A percentile compares a stretch with the other conserved stretches of the same genome.
Evolutionary conservation across 768 basidiomycete genomes (phyloP).

Genomic region (Russula earlei): DNA sequence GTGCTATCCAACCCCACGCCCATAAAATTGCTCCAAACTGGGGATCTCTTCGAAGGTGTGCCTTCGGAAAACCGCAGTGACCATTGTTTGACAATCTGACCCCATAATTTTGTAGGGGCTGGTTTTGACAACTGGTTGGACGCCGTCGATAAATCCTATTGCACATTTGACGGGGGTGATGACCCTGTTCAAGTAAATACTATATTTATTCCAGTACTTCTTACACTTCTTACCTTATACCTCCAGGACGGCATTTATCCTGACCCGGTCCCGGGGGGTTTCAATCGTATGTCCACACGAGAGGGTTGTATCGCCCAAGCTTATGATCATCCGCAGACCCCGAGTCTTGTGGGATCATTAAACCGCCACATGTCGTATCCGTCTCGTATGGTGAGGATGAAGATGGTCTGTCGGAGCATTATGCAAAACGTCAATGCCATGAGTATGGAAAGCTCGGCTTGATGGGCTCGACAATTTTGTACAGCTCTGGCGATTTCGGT

Average conservation of each 20-base stretch:
- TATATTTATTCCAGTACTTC: not conserved
- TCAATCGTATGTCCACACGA: conserved; percentile 25
- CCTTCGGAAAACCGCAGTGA: not conserved
- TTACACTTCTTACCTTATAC: not conserved
- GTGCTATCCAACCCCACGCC: conserved; percentile 33
- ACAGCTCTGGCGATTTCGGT: conserved; percentile 37
- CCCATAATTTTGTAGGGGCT: conserved; percentile 1
- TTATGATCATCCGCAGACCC: conserved; percentile 18
- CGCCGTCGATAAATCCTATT: conserved; percentile 14
- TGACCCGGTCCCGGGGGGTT: conserved; percentile 27
- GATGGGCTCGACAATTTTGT: conserved; percentile 35
- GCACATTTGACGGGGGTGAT: conserved; percentile 13
- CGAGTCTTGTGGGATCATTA: conserved; percentile 31
- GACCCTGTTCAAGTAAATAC: not conserved
- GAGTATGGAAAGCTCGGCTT: conserved; percentile 40
- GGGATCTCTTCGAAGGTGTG: conserved; percentile 16
- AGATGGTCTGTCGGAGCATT: conserved; percentile 25
- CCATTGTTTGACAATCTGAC: not conserved
- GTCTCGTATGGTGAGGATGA: conserved; percentile 35
- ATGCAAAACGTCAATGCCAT: conserved; percentile 33
- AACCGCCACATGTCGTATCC: conserved; percentile 32
- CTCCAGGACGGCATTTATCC: conserved; percentile 29
- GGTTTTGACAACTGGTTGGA: conserved; percentile 18
- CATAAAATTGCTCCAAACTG: conserved; percentile 32
- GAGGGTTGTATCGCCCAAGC: not conserved